These are phyloP conservation scores for Penicillium waksmanii DNA, from an alignment of 495 filamentous ascomycete genomes.

Conservation along the genomic window DNA sequence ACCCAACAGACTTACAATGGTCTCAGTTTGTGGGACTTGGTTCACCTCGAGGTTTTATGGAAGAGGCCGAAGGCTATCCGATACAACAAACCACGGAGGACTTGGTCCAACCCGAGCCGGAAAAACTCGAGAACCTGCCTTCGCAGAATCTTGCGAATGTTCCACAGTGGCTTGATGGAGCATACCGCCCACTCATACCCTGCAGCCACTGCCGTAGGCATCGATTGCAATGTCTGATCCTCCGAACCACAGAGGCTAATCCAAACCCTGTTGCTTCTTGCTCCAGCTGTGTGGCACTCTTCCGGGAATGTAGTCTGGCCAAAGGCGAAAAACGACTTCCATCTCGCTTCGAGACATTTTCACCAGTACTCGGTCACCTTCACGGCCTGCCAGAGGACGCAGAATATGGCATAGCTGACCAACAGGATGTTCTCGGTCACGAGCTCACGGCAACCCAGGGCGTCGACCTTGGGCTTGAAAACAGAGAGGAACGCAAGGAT, in stretches of 20 bases:
- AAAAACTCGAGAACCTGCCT: background rate
- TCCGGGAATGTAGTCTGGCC: slow-evolving; percentile 70
- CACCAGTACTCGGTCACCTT: slow-evolving; percentile 47
- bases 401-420: slow-evolving; percentile 25
- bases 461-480: background rate
- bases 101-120: background rate
- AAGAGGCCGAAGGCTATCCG: background rate
- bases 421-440: background rate
- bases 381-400: slow-evolving; percentile 44
- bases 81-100: background rate
- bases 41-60: background rate
- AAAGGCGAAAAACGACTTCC: slow-evolving; percentile 47
- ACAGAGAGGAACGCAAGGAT: slow-evolving; percentile 31
- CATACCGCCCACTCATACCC: slow-evolving; percentile 41
- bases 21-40: slow-evolving; percentile 14
- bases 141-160: slow-evolving; percentile 29
- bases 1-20: slow-evolving; percentile 15
- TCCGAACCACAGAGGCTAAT: slow-evolving; percentile 48
- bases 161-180: slow-evolving; percentile 48
- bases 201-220: slow-evolving; percentile 48
- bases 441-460: background rate
- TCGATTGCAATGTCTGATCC: slow-evolving; percentile 49
- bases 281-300: slow-evolving; percentile 77
- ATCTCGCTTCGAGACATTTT: slow-evolving; percentile 48
- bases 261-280: slow-evolving; percentile 65